These are phyloP conservation scores for Aspergillus sp. DNA, from an alignment of 2,329 filamentous ascomycete species.

Conservation along the genomic window DNA sequence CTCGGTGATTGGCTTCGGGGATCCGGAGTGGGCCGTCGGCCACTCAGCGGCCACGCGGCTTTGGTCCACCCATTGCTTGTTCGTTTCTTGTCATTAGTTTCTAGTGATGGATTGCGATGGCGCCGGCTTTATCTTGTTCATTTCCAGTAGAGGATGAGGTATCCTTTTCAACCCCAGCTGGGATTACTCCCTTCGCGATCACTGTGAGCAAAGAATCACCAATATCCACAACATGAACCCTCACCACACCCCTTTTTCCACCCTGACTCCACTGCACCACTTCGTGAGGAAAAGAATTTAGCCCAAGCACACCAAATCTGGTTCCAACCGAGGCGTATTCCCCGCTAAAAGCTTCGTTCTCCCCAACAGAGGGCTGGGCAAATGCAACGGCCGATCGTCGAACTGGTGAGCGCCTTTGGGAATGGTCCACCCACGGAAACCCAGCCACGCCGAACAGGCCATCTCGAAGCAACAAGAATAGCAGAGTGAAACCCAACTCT, in stretches of 20 bases:
- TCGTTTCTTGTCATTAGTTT: not conserved
- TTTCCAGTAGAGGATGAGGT: no score
- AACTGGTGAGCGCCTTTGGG: not conserved
- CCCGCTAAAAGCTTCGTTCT: not conserved
- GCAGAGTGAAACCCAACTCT: not conserved
- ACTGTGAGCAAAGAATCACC: no score
- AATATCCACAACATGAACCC: no score
- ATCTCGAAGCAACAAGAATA: not conserved
- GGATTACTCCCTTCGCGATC: no score
- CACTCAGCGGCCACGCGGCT: constrained; percentile 10
- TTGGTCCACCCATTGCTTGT: not conserved
- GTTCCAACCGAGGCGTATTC: not conserved
- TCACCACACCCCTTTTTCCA: no score
- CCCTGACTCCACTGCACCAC: not conserved
- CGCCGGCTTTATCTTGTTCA: not conserved
- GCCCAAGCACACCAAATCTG: not conserved
- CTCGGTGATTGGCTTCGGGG: not conserved
- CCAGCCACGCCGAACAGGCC: not conserved
- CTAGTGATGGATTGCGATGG: not conserved
- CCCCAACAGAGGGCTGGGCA: not conserved
- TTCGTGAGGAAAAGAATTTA: constrained; percentile 7
- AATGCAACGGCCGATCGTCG: constrained; percentile 3
- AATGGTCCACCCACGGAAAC: not conserved
- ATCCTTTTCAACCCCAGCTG: no score
- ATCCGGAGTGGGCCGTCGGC: not conserved